Percentiles rank a stretch among this genome's conserved stretches.
phyloP scores from a whole-genome alignment of 805 yeast genomes.

The Wickerhamomyces chambardii region DNA sequence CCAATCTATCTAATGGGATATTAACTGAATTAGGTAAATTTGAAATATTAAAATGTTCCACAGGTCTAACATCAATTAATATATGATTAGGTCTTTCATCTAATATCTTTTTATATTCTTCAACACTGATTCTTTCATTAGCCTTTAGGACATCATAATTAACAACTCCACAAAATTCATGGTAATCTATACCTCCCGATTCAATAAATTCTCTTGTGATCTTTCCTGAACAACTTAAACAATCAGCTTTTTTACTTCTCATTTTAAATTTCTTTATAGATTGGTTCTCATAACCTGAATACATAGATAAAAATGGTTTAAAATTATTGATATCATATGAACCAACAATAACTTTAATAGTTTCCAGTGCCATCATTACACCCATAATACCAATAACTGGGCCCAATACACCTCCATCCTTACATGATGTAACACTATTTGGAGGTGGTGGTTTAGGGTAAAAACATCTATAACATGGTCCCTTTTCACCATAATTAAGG shows the following conservation, averaged over 20 bases:
- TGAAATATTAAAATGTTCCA: conserved; percentile 65
- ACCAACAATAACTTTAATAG: conserved; percentile 63
- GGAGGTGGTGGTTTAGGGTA: conserved; percentile 90
- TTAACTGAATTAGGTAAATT: conserved; percentile 50
- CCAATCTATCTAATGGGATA: conserved; percentile 48
- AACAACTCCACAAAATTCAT: conserved; percentile 64
- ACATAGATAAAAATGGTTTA: conserved; percentile 60
- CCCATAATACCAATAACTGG: conserved; percentile 96
- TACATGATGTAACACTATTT: conserved; percentile 71
- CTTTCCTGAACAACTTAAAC: conserved; percentile 51
- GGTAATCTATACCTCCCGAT: conserved; percentile 47
- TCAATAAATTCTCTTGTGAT: conserved; percentile 40
- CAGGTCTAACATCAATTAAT: conserved; percentile 74
- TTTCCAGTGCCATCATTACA: conserved; percentile 78
- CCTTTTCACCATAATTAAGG: conserved; percentile 51
- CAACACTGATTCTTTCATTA: conserved; percentile 37
- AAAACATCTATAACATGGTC: conserved; percentile 94
- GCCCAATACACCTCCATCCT: conserved; percentile 92
- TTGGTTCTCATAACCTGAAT: conserved; percentile 60
- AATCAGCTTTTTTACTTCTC: conserved; percentile 54
- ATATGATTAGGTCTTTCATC: conserved; percentile 15
- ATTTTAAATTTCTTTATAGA: conserved; percentile 68
- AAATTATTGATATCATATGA: conserved; percentile 43
- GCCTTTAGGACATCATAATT: conserved; percentile 34
- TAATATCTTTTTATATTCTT: conserved; percentile 20